Evolutionary conservation across 23 red algal genomes (phyloP), one percentile per base, ranked within the genome.

Genomic region (Gracilaria caudata): DNA sequence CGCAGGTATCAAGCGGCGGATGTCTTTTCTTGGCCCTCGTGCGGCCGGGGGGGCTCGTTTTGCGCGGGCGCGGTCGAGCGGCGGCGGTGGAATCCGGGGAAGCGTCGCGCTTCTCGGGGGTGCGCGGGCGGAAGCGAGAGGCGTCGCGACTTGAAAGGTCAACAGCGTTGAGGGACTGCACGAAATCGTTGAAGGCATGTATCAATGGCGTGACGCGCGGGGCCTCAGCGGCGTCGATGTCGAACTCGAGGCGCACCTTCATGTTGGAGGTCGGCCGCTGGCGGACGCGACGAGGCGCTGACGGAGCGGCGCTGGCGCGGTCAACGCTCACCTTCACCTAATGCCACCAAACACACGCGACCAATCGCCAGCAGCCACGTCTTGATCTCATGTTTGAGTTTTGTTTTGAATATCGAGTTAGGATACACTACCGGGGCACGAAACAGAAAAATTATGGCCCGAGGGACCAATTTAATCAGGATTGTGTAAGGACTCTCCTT

Each of bases 211-310:
- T 60, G 45, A 79, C 75, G n/a, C 75, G 75, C 75, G 12, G 34
- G 10, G 34, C 46, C 26, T 79, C 75, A 1, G 75, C 47, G 75
- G 75, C 16, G 25, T 79, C 26, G 49, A 79, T 38, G 75, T 79
- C 75, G 47, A 79, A 60, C 47, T 79, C 75, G 47, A 79, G 7
- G 47, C 75, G 75, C 33, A 79, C 75, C 54, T 79, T 79, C 75
- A 79, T 79, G 12, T n/a, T n/a, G n/a, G n/a, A n/a, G n/a, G n/a
- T n/a, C n/a, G n/a, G n/a, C n/a, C n/a, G n/a, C n/a, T n/a, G n/a
- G n/a, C n/a, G n/a, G n/a, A n/a, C n/a, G n/a, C n/a, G n/a, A n/a
- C n/a, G n/a, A n/a, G n/a, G n/a, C n/a, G n/a, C n/a, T n/a, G n/a
- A 68, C 9, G 9, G 61, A 7, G 61, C 33, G 7, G 61, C 25